These are phyloP conservation scores for Zymoseptoria passerinii DNA, from an alignment of 2,329 filamentous ascomycete genomes.

Conservation along the genomic window DNA sequence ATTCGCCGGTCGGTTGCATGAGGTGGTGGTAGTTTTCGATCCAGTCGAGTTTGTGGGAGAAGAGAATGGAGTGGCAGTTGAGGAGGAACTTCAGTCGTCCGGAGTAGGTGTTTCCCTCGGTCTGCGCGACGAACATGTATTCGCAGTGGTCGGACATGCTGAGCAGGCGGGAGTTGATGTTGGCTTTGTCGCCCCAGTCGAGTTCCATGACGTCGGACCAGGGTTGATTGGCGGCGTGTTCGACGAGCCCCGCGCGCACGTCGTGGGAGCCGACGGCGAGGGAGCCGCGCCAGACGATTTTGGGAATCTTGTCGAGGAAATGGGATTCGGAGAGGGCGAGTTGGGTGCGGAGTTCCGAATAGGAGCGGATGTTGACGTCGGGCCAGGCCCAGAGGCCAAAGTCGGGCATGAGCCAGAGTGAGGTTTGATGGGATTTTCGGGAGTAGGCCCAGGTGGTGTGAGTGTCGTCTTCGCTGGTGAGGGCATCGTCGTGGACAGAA, in stretches of 20 bases:
- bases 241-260: constrained; percentile 26
- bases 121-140: constrained; percentile 24
- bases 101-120: constrained; percentile 25
- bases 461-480: constrained; percentile 11
- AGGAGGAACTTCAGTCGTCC: constrained; percentile 28
- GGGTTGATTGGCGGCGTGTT: constrained; percentile 22
- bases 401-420: constrained; percentile 46
- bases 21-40: constrained; percentile 24
- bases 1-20: constrained; percentile 17
- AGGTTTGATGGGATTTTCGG: constrained; percentile 26
- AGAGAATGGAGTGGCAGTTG: constrained; percentile 25
- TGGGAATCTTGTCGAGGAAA: constrained; percentile 19
- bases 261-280: constrained; percentile 21
- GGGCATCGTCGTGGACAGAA: constrained; percentile 38
- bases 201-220: constrained; percentile 33
- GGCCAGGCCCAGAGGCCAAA: constrained; percentile 46
- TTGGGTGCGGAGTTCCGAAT: constrained; percentile 10
- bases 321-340: constrained; percentile 16
- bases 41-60: constrained; percentile 26
- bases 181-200: constrained; percentile 16
- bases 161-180: constrained; percentile 18
- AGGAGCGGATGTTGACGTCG: constrained; percentile 30
- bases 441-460: constrained; percentile 22
- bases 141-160: constrained; percentile 23
- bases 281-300: constrained; percentile 25